Conservation (phyloP, 2,329 filamentous ascomycete genomes). For the Cercospora zeina region DNA sequence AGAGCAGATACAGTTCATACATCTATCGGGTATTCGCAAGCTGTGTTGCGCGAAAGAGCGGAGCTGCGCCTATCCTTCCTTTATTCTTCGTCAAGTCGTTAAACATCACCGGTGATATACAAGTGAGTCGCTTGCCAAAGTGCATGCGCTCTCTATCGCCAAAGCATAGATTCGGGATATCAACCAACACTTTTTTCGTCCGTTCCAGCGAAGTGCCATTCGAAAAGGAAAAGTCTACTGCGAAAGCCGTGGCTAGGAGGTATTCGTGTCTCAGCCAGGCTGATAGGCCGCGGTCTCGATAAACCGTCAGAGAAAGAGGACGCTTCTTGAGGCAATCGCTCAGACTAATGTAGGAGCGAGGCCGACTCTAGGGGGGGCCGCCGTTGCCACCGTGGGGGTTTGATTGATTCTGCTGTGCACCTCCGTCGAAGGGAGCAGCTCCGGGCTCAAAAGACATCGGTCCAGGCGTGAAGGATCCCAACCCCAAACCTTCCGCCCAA, state of each 20-base stretch:
- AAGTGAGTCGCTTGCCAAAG: neutral
- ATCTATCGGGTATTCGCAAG: neutral
- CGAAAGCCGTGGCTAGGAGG: neutral
- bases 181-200: neutral
- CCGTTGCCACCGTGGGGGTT: neutral
- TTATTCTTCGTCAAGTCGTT: neutral
- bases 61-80: neutral
- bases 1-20: neutral
- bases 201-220: neutral
- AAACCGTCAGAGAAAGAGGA: neutral
- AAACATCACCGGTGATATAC: neutral
- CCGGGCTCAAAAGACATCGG: conserved; percentile 20
- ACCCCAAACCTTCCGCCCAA: conserved; percentile 56
- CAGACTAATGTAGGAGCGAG: too few species aligned
- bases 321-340: neutral
- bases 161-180: neutral
- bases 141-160: neutral
- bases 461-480: conserved; percentile 38
- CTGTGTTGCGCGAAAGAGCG: neutral
- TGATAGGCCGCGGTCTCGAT: neutral
- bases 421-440: conserved; percentile 6
- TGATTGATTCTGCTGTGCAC: neutral
- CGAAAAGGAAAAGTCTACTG: neutral
- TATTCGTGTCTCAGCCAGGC: neutral
- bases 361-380: neutral